Conservation (phyloP, 495 filamentous ascomycete genomes). For the Durotheca rogersii region DNA sequence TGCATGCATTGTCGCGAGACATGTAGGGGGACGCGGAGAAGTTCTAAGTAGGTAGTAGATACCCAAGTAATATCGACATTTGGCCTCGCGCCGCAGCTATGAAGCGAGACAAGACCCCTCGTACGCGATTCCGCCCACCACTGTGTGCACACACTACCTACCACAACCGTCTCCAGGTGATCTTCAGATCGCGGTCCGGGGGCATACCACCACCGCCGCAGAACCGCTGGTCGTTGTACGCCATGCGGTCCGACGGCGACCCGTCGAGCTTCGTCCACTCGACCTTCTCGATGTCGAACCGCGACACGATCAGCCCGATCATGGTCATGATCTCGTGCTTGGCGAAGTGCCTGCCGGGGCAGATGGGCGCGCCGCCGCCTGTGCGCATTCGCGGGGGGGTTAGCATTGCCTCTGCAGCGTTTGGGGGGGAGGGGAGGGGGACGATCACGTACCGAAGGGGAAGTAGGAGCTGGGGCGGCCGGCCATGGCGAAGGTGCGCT, state of each 20-base stretch:
- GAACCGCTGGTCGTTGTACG: conserved; percentile 22
- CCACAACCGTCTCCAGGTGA: conserved; percentile 32
- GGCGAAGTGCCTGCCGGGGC: conserved; percentile 52
- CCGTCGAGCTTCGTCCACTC: conserved; percentile 32
- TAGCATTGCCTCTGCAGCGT: too few species aligned
- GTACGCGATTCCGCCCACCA: too few species aligned
- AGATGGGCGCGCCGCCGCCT: conserved; percentile 45
- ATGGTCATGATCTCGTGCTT: conserved; percentile 53
- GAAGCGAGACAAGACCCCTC: too few species aligned
- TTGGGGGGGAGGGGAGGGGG: too few species aligned
- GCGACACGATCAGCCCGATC: conserved; percentile 48
- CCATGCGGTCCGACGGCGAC: conserved; percentile 18
- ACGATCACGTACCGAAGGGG: conserved; percentile 40
- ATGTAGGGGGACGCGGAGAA: too few species aligned
- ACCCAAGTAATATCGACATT: too few species aligned
- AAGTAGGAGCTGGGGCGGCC: too few species aligned
- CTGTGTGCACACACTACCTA: too few species aligned
- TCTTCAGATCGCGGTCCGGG: conserved; percentile 37
- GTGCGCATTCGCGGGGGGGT: too few species aligned
- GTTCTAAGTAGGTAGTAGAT: too few species aligned
- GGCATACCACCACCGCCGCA: conserved; percentile 29
- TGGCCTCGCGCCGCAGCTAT: too few species aligned
- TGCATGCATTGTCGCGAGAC: too few species aligned
- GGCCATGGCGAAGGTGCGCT: conserved; percentile 13
- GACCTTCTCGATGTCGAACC: conserved; percentile 54